A percentile compares a stretch with the other conserved stretches of the same genome.
Conservation (phyloP, 2,329 filamentous ascomycete species). For the Bipolaris zeicola region DNA sequence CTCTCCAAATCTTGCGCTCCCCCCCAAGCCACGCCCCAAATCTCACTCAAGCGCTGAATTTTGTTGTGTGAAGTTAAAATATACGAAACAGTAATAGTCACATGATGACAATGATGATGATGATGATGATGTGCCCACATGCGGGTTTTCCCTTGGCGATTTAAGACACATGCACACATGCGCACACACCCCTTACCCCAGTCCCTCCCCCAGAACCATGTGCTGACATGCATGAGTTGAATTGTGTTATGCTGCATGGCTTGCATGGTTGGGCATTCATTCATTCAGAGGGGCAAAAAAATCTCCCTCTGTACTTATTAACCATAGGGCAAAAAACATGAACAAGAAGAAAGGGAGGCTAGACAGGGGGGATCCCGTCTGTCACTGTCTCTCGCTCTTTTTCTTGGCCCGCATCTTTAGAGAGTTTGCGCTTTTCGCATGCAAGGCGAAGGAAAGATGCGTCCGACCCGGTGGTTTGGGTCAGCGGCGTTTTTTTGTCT, state of each 20-base stretch:
- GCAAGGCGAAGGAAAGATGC: not conserved
- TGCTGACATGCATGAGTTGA: conserved; percentile 10
- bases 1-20: too few species aligned
- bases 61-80: too few species aligned
- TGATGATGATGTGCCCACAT: not conserved
- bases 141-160: not conserved
- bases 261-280: conserved; percentile 15
- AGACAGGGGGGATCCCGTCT: not conserved
- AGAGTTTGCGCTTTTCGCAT: not conserved
- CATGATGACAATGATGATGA: not conserved
- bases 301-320: too few species aligned
- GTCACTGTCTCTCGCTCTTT: too few species aligned
- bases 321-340: too few species aligned
- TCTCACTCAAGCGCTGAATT: too few species aligned
- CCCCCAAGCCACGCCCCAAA: too few species aligned
- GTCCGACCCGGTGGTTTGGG: not conserved
- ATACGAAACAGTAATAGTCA: not conserved
- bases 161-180: too few species aligned
- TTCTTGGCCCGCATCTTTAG: too few species aligned
- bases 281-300: not conserved
- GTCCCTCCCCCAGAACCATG: not conserved
- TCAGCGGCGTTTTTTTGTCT: not conserved
- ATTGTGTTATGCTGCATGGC: conserved; percentile 15
- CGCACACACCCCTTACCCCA: not conserved
- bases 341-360: too few species aligned